phyloP scores from a whole-genome alignment of 2,329 filamentous ascomycete species.

The Scolecobasidium constrictum region DNA sequence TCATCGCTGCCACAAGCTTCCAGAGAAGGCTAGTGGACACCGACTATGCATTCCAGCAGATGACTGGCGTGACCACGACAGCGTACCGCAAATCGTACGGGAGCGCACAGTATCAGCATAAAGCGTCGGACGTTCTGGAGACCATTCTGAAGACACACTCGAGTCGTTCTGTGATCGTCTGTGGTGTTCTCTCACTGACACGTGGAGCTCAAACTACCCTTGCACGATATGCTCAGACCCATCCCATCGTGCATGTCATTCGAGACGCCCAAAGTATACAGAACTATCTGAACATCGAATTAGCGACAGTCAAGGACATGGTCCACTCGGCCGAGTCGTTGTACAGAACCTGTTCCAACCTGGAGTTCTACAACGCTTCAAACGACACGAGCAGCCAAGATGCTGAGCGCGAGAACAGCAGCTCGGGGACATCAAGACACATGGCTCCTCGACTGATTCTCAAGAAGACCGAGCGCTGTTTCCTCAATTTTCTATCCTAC shows the following conservation, averaged over 20 bases:
- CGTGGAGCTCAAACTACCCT: slow-evolving; percentile 50
- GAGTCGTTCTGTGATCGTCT: slow-evolving; percentile 57
- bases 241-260: slow-evolving; percentile 61
- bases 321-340: slow-evolving; percentile 46
- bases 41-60: slow-evolving; percentile 56
- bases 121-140: slow-evolving; percentile 52
- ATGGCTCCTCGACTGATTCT: slow-evolving; percentile 37
- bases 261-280: slow-evolving; percentile 56
- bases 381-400: slow-evolving; percentile 29
- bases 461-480: slow-evolving; percentile 58
- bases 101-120: slow-evolving; percentile 48
- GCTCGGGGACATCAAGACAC: not conserved
- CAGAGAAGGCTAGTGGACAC: slow-evolving; percentile 58
- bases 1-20: slow-evolving; percentile 64
- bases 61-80: slow-evolving; percentile 49
- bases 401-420: not conserved
- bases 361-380: slow-evolving; percentile 67
- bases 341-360: slow-evolving; percentile 57
- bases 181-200: slow-evolving; percentile 58
- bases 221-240: slow-evolving; percentile 48
- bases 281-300: slow-evolving; percentile 45
- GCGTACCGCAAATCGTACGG: slow-evolving; percentile 55
- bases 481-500: slow-evolving; percentile 56
- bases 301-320: slow-evolving; percentile 46
- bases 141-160: slow-evolving; percentile 48